phyloP scores from a whole-genome alignment of 2,329 filamentous ascomycete genomes.

The Alternaria novae-zelandiae region DNA sequence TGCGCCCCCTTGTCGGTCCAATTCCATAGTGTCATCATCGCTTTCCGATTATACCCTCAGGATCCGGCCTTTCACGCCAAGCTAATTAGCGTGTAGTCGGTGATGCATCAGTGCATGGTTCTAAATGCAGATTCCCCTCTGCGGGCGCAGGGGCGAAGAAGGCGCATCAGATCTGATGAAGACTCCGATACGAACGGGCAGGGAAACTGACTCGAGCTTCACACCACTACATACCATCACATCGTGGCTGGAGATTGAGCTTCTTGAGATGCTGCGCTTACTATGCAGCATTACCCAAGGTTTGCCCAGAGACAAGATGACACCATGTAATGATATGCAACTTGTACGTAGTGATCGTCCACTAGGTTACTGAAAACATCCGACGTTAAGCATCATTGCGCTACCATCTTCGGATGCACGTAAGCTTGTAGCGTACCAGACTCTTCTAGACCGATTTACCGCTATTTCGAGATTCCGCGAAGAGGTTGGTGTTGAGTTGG shows the following conservation, averaged over 20 bases:
- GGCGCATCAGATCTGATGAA: conserved; percentile 3
- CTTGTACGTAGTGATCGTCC: neutral
- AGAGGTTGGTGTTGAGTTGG: neutral
- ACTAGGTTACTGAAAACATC: neutral
- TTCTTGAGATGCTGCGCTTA: neutral
- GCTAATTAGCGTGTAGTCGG: conserved; percentile 12
- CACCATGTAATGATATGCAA: neutral
- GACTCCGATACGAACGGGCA: neutral
- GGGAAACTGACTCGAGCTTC: conserved; percentile 8
- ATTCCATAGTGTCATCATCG: conserved; percentile 7
- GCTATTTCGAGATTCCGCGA: neutral
- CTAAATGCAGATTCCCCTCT: neutral
- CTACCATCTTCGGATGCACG: conserved; percentile 1
- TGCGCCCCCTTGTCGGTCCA: conserved; percentile 7
- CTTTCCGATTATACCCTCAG: conserved; percentile 1
- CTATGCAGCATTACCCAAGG: neutral
- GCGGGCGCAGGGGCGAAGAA: neutral
- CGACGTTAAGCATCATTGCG: neutral
- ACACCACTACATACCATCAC: conserved; percentile 3
- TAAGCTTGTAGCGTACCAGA: conserved; percentile 3
- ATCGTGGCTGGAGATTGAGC: neutral
- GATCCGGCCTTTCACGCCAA: neutral
- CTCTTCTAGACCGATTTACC: neutral
- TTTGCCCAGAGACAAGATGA: neutral
- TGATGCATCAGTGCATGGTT: neutral